These are phyloP conservation scores for Histomonas meleagridis DNA, from an alignment of 208 protist species.

Conservation along the genomic window DNA sequence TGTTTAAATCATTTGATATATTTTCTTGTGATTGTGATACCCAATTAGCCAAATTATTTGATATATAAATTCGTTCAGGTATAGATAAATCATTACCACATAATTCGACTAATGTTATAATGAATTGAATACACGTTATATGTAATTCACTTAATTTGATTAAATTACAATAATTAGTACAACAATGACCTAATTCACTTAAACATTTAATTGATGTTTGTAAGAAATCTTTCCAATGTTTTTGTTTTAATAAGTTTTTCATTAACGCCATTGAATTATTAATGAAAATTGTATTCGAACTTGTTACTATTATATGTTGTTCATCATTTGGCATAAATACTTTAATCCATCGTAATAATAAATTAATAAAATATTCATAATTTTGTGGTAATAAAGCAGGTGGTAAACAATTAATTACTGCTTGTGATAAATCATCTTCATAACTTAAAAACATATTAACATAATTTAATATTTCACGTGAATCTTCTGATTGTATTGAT, in stretches of 20 bases:
- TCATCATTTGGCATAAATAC: background rate
- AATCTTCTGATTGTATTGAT: no score
- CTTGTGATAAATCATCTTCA: background rate
- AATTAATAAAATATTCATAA: background rate
- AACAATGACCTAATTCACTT: background rate
- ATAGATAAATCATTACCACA: background rate
- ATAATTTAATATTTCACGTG: background rate
- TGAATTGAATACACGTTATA: background rate
- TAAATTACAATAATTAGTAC: background rate
- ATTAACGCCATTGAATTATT: background rate
- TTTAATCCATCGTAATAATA: background rate
- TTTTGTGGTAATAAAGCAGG: background rate
- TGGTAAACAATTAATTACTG: background rate
- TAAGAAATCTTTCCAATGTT: background rate
- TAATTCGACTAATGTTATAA: background rate
- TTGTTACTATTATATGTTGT: background rate
- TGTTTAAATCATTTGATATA: no score
- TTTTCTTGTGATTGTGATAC: background rate
- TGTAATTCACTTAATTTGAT: background rate
- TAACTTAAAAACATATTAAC: background rate
- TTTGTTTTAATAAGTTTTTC: background rate
- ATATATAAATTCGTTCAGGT: background rate
- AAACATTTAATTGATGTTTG: background rate
- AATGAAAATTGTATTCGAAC: background rate
- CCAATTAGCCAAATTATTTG: background rate